Conservation (phyloP, 2,329 filamentous ascomycete genomes). For the Hypoxylon sp. region DNA sequence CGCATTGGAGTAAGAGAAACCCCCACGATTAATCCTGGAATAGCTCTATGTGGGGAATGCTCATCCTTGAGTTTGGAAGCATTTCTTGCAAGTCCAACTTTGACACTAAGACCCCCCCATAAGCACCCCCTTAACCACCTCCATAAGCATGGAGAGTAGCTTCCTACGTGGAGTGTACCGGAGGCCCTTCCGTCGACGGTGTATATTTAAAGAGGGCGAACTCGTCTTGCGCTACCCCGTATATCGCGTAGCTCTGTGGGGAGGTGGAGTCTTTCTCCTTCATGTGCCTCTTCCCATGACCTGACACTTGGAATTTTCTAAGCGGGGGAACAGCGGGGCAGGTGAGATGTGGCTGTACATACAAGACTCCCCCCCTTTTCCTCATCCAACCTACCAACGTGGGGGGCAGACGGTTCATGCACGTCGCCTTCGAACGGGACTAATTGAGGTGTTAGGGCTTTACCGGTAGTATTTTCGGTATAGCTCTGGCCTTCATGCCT, state of each 20-base stretch:
- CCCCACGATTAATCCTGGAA: constrained; percentile 34
- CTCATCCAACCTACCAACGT: neutral
- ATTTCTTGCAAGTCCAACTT: constrained; percentile 7
- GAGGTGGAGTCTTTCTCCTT: constrained; percentile 21
- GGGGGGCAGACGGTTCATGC: constrained; percentile 25
- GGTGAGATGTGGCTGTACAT: constrained; percentile 16
- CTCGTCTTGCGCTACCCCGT: constrained; percentile 22
- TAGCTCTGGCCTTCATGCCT: neutral
- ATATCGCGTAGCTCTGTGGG: constrained; percentile 32
- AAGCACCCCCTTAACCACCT: no score
- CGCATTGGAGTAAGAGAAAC: constrained; percentile 30
- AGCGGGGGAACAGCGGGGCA: constrained; percentile 27
- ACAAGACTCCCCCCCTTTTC: neutral
- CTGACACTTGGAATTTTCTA: constrained; percentile 22
- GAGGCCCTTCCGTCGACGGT: constrained; percentile 28
- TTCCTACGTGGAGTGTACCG: constrained; percentile 30
- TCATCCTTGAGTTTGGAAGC: constrained; percentile 18
- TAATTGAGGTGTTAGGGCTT: constrained; percentile 7
- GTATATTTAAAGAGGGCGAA: constrained; percentile 6
- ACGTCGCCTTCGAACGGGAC: neutral
- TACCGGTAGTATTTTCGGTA: neutral
- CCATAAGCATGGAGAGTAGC: constrained; percentile 20
- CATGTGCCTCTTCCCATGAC: constrained; percentile 19
- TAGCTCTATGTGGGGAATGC: constrained; percentile 33
- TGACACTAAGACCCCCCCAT: constrained; percentile 9